These are phyloP conservation scores for Streptanthus diversifolius DNA, from an alignment of 345 rosid genomes.

Conservation along the genomic window DNA sequence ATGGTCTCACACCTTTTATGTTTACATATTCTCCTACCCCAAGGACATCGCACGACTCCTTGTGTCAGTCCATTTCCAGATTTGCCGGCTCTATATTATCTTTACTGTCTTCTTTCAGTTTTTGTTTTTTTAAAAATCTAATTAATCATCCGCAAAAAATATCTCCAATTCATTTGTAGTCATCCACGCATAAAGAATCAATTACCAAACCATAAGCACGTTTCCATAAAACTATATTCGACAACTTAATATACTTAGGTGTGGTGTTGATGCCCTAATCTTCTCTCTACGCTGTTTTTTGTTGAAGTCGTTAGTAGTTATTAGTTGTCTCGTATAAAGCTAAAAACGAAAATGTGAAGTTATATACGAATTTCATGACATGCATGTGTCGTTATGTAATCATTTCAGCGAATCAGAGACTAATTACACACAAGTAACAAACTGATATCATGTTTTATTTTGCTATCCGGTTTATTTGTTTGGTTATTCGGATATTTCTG, in stretches of 20 bases:
- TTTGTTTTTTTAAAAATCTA: not conserved
- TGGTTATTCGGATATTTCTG: not conserved
- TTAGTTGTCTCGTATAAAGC: not conserved
- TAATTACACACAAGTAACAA: not conserved
- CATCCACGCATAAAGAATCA: not conserved
- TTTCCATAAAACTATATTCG: not conserved
- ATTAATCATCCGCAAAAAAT: not conserved
- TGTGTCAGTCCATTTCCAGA: constrained; percentile 24
- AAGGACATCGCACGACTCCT: constrained; percentile 11
- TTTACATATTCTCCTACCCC: constrained; percentile 1
- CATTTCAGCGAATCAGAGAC: not conserved
- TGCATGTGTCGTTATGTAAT: not conserved
- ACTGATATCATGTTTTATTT: not conserved
- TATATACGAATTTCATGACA: not conserved
- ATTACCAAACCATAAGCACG: not conserved
- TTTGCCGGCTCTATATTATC: constrained; percentile 9
- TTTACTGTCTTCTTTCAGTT: not conserved
- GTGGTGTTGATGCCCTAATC: not conserved
- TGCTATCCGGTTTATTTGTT: not conserved
- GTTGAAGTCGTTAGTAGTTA: no score
- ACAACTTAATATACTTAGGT: not conserved
- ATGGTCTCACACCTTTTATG: constrained; percentile 3
- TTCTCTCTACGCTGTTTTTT: not conserved
- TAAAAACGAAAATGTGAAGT: not conserved
- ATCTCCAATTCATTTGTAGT: not conserved